Base-by-base conservation (phyloP, 345 rosid genomes). In the Populus euphratica region DNA sequence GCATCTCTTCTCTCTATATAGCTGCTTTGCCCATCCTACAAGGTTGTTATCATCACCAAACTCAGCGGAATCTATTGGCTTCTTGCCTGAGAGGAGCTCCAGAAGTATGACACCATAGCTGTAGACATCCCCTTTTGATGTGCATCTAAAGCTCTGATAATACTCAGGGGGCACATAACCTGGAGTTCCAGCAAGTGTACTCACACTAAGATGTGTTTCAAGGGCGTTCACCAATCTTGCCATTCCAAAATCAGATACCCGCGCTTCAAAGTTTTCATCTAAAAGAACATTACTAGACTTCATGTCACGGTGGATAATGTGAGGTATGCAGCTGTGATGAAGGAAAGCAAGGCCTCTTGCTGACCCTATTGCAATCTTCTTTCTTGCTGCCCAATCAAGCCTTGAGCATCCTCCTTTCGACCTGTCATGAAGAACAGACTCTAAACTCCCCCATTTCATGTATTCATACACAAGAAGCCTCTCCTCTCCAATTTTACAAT, bases 81-180 rank as follows among this genome's bases (percentile, higher is more conserved):
- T 91, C 85, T 91, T 93, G 27, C 99, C 98, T 1, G 99, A 93
- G 9, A 95, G 92, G 72, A 95, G 99, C 86, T 95, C 99, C 47
- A 95, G 94, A 18, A 95, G 86, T 77, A 95, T 86, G 52, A 95
- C 99, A 20, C 99, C 99, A 59, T 89, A 95, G 79, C 99, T 95
- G 77, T 95, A 95, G 43, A 95, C 98, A 81, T 95, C 98, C 5
- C 99, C 99, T 85, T 95, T 95, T 3, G 97, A 81, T 0, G 99
- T 95, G 90, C 99, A 95, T 72, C 96, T 85, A 63, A 95, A 94
- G 82, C 98, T 94, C 89, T 94, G 98, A 78, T 94, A 94, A 78
- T 94, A 94, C 87, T 94, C 98, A 0, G 98, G 98, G 2, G 98
- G 98, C 29, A 94, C 98, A 68, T 94, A 94, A n/a, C 98, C 99